These are phyloP conservation scores for Colletotrichum eleusines DNA, from an alignment of 2,329 filamentous ascomycete species.

Conservation along the genomic window DNA sequence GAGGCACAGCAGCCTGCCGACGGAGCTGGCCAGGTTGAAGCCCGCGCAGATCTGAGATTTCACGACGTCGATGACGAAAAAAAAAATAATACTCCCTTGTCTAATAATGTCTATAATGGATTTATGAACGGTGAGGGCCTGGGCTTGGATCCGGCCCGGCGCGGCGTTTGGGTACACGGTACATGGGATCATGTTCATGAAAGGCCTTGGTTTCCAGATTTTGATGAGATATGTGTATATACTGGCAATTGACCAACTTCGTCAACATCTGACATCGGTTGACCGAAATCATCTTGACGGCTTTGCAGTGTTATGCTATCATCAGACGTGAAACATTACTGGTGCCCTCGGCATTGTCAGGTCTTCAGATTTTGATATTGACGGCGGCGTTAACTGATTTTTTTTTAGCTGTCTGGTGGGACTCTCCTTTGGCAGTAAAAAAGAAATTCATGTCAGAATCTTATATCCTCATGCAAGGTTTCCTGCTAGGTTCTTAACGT, in stretches of 20 bases:
- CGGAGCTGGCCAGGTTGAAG: slow-evolving; percentile 31
- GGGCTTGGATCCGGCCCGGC: slow-evolving; percentile 4
- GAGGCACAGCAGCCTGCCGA: slow-evolving; percentile 34
- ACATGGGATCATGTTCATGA: background rate
- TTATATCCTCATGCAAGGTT: too few relatives aligned
- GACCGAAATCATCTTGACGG: background rate
- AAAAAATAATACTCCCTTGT: background rate
- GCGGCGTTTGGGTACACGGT: slow-evolving; percentile 13
- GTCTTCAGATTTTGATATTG: too few relatives aligned
- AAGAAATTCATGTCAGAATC: too few relatives aligned
- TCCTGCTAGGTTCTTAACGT: too few relatives aligned
- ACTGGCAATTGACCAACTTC: background rate
- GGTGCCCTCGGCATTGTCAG: too few relatives aligned
- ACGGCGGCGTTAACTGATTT: too few relatives aligned
- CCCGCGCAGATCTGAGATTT: slow-evolving; percentile 27
- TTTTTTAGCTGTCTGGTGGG: too few relatives aligned
- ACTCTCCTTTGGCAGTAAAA: too few relatives aligned
- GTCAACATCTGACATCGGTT: background rate
- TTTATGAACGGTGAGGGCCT: slow-evolving; percentile 20
- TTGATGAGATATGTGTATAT: background rate
- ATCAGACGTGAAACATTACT: too few relatives aligned
- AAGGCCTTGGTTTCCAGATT: background rate
- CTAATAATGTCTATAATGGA: slow-evolving; percentile 33
- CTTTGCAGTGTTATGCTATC: too few relatives aligned
- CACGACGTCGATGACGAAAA: background rate